Evolutionary conservation across 176 grass and related monocot genomes (phyloP).

Genomic region (Miscanthus lutarioriparius): DNA sequence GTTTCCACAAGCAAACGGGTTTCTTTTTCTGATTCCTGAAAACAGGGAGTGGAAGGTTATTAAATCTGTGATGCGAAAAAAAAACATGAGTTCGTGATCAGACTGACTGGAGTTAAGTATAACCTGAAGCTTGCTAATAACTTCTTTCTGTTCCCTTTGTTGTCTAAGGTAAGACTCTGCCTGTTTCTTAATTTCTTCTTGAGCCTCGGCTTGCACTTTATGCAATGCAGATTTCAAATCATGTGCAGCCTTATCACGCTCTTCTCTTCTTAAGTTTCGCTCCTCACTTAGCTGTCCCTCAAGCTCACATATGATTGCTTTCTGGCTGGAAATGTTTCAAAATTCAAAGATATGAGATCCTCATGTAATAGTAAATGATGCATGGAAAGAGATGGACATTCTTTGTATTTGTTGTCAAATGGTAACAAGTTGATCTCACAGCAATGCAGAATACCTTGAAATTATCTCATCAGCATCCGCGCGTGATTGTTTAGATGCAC

Average conservation of each 20-base stretch:
- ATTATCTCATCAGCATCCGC: constrained; percentile 89
- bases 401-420: neutral
- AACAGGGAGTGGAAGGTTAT: constrained; percentile 18
- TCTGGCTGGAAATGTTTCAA: constrained; percentile 70
- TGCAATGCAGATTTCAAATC: constrained; percentile 83
- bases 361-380: constrained; percentile 8
- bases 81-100: neutral
- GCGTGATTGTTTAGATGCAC: constrained; percentile 81
- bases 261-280: constrained; percentile 86
- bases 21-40: constrained; percentile 92
- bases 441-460: constrained; percentile 56
- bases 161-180: constrained; percentile 63
- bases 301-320: constrained; percentile 80
- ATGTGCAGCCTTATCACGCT: constrained; percentile 76
- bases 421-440: neutral
- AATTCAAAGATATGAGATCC: constrained; percentile 7
- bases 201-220: constrained; percentile 63
- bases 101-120: constrained; percentile 33
- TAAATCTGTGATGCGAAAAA: neutral
- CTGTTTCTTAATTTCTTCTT: constrained; percentile 83
- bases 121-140: constrained; percentile 91
- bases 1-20: constrained; percentile 75
- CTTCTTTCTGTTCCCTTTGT: constrained; percentile 87
- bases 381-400: neutral
- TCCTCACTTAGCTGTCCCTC: constrained; percentile 82